These are phyloP conservation scores for Lecanicillium sp. DNA, from an alignment of 2,329 filamentous ascomycete species.

Conservation along the genomic window DNA sequence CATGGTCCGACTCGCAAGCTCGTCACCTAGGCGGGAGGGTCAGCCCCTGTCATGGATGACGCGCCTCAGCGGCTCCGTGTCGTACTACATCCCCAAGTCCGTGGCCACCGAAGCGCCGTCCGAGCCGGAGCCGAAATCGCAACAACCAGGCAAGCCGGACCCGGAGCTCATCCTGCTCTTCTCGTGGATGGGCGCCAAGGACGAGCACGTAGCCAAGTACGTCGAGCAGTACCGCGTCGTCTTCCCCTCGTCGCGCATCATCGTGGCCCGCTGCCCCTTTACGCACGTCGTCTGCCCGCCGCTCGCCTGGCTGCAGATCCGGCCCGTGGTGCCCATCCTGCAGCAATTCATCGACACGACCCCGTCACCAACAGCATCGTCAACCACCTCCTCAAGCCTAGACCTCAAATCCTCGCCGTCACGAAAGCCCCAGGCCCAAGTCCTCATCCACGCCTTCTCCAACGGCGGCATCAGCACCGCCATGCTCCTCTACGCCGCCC, in stretches of 20 bases:
- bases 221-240: constrained; percentile 33
- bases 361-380: background rate
- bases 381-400: constrained; percentile 9
- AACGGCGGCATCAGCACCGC: constrained; percentile 42
- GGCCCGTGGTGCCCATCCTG: constrained; percentile 32
- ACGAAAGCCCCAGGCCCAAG: constrained; percentile 16
- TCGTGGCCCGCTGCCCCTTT: constrained; percentile 36
- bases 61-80: constrained; percentile 26
- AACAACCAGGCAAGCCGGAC: constrained; percentile 9
- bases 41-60: constrained; percentile 5
- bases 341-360: constrained; percentile 20
- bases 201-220: constrained; percentile 45
- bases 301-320: constrained; percentile 23
- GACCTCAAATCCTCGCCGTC: background rate
- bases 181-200: constrained; percentile 44
- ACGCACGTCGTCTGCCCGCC: constrained; percentile 26
- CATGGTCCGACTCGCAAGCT: background rate
- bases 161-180: constrained; percentile 41
- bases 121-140: background rate
- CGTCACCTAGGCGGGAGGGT: background rate
- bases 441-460: constrained; percentile 44
- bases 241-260: constrained; percentile 36
- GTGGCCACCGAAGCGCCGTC: constrained; percentile 1
- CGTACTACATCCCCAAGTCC: constrained; percentile 24
- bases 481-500: constrained; percentile 27